Base-by-base conservation (phyloP, 2,329 filamentous ascomycete genomes). In the Reticulascus tulasneorum region DNA sequence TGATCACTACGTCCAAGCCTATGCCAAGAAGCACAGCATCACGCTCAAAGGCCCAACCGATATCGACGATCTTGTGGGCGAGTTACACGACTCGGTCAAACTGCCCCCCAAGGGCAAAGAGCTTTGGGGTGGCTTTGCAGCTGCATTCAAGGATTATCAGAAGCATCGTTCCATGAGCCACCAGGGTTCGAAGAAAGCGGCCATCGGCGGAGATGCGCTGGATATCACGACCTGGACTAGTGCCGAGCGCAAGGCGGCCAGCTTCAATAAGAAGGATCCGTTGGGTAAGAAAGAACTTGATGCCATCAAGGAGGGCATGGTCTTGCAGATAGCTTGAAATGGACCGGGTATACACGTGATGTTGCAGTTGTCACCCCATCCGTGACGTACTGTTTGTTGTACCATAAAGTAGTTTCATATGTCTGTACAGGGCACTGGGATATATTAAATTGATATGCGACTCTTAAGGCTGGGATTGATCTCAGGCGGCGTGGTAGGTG, bases 131-230 rank as follows among this genome's bases (percentile, higher is more conserved):
- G 47, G 45, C 2, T 56, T 45, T 37, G 44, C 42, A 13, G 40
- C 42, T 9, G 41, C 34, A n/a, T 30, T 55, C 9, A 44, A 44
- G 19, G 27, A 47, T 21, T 55, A 59, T 33, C 35, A 40, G 31
- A 41, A 40, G 12, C 22, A 37, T 12, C n/a, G n/a, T n/a, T n/a
- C n/a, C n/a, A n/a, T n/a, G n/a, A n/a, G n/a, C n/a, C n/a, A n/a
- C n/a, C n/a, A n/a, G n/a, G n/a, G n/a, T n/a, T 15, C 4, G 9
- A 23, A 27, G 7, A 47, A 35, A 21, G 15, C 23, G 12, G 21
- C 29, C 12, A 60, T 67, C 13, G 64, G 64, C 5, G 64, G 65
- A 1, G 64, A 68, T 35, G 13, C 20, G 1, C 42, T 57, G 4
- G 65, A 67, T 37, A 52, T 64, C 30, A 59, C 61, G 9, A 54